phyloP scores from a whole-genome alignment of 306 rosid species.

The Sicyos baderoa region DNA sequence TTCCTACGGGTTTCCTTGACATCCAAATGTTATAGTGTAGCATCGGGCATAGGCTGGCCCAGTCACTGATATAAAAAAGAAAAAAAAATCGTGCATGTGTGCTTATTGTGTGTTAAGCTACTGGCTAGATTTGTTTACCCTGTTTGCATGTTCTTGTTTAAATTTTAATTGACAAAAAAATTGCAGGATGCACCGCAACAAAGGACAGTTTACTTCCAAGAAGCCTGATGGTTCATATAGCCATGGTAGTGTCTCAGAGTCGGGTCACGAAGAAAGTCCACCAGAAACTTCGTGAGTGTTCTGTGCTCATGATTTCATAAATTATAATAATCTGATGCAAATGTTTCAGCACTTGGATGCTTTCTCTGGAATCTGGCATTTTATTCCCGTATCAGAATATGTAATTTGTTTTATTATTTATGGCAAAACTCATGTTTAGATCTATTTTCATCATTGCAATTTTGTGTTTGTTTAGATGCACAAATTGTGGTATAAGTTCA shows the following conservation, averaged over 20 bases:
- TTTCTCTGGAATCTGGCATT: neutral
- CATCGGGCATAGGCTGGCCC: too few relatives aligned
- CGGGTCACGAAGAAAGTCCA: conserved; percentile 57
- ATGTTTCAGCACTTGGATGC: neutral
- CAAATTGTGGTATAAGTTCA: conserved; percentile 81
- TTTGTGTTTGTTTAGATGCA: conserved; percentile 51
- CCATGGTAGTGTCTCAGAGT: conserved; percentile 61
- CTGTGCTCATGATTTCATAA: neutral
- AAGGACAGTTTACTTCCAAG: conserved; percentile 90
- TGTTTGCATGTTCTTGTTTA: neutral
- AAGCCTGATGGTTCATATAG: conserved; percentile 66
- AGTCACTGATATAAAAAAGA: too few relatives aligned
- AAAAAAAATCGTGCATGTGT: neutral
- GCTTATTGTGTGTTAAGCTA: neutral
- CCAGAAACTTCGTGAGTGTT: conserved; percentile 70
- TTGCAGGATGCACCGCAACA: conserved; percentile 90
- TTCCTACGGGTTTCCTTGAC: too few relatives aligned
- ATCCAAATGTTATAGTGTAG: too few relatives aligned
- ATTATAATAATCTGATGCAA: conserved; percentile 5
- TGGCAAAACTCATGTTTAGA: too few relatives aligned
- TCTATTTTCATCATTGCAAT: conserved; percentile 5
- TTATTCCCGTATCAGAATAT: too few relatives aligned
- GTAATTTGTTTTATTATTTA: too few relatives aligned
- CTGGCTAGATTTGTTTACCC: neutral
- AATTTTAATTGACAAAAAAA: neutral